Conservation (phyloP, 805 yeast genomes). For the Komagataella pseudopastoris region DNA sequence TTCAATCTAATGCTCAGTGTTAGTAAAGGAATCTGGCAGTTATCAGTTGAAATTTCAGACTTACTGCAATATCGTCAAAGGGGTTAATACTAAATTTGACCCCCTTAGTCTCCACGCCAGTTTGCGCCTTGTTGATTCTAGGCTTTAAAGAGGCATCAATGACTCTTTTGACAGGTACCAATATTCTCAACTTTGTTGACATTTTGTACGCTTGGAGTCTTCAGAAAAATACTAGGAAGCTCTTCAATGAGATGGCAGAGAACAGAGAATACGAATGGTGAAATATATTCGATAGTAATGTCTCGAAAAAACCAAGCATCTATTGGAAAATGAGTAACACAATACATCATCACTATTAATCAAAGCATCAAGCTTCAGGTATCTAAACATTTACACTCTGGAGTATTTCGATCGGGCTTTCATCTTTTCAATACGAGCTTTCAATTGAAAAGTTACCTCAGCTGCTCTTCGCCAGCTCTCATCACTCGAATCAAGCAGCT, state of each 20-base stretch:
- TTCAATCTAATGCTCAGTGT: slow-evolving; percentile 31
- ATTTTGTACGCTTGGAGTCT: slow-evolving; percentile 5
- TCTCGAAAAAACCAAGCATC: neutral
- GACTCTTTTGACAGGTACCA: slow-evolving; percentile 92
- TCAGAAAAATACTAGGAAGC: neutral
- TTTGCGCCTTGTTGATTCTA: slow-evolving; percentile 71
- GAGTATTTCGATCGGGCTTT: slow-evolving; percentile 27
- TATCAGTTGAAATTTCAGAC: slow-evolving; percentile 1
- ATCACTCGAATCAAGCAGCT: slow-evolving; percentile 30
- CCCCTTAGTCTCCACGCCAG: slow-evolving; percentile 80
- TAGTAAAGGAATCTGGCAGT: neutral
- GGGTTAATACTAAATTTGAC: slow-evolving; percentile 92
- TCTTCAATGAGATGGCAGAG: neutral
- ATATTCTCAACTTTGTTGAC: slow-evolving; percentile 46
- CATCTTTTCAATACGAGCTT: slow-evolving; percentile 83
- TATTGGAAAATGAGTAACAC: neutral
- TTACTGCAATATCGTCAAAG: slow-evolving; percentile 85
- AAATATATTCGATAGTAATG: neutral
- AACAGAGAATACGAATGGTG: neutral
- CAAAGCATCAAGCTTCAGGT: neutral
- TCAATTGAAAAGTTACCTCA: slow-evolving; percentile 74
- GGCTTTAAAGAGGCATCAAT: slow-evolving; percentile 92
- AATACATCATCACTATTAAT: neutral
- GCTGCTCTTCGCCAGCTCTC: slow-evolving; percentile 86
- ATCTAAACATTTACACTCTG: neutral